Base-by-base conservation (phyloP, 1,284 basidiomycete species). In the Rhodofomes roseus region DNA sequence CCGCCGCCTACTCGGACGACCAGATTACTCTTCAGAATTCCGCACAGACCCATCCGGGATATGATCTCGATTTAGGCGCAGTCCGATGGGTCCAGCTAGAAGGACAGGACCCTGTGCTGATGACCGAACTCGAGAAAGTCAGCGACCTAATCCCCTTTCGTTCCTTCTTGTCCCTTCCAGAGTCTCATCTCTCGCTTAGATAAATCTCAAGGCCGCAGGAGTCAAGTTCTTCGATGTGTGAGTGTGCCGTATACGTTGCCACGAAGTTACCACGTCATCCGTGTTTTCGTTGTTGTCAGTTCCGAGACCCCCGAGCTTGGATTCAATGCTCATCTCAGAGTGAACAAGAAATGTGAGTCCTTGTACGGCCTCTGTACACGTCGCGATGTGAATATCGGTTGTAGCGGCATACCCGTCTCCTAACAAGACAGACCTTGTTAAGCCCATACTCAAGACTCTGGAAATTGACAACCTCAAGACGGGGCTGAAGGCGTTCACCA, bases 211-310 rank as follows among this genome's bases (percentile, higher is more conserved):
- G 75, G 86, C 86, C 44, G 80, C 81, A 65, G 89, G 89, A 62
- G 66, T 85, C 76, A 87, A 83, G 58, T 95, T 95, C 80, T 91
- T 95, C 76, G 94, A 96, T 73, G 83, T 96, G 93, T 95, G 73
- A 74, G 78, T 67, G 59, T 57, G 61, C 63, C 56, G 63, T 62
- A 22, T 55, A 56, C 46, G 46, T 48, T 48, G 46, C 46, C 46
- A 48, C 12, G 58, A 55, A 53, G 34, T 58, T 54, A 55, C 40
- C 25, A 22, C 61, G 63, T 43, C 55, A 57, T 39, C 62, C 63
- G 43, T 58, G 60, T 65, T 66, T 60, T 66, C 63, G 46, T 29
- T 52, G 58, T 61, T 62, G 68, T 48, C 69, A 95, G 92, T 54
- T 94, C 93, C 53, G 91, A 95, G 54, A 83, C 89, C 25, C 83